Conservation (phyloP, 306 rosid species). For the Trichosanthes cucumerina region DNA sequence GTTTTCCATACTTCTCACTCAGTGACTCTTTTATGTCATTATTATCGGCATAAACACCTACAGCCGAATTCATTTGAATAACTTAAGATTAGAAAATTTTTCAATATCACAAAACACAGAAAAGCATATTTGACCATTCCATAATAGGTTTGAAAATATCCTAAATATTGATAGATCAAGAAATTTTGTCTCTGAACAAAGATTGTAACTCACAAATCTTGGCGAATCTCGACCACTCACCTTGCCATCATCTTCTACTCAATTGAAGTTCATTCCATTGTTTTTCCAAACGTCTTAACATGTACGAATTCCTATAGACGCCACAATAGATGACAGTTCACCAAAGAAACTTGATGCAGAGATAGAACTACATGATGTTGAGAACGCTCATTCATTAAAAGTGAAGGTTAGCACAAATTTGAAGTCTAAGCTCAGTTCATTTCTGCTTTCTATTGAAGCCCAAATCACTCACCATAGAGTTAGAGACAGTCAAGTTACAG, state of each 20-base stretch:
- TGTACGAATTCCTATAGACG: not conserved
- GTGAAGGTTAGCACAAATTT: not conserved
- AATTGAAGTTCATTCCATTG: not conserved
- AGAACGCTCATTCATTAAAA: not conserved
- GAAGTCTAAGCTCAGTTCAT: not conserved
- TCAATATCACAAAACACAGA: not conserved
- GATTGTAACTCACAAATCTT: not conserved
- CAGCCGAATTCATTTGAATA: constrained; percentile 10
- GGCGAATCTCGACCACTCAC: not conserved
- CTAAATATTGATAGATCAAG: not conserved
- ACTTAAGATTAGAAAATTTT: not conserved
- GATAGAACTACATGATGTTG: not conserved
- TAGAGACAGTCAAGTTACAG: not conserved
- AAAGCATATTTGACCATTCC: not conserved
- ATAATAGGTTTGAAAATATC: not conserved
- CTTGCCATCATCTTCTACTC: not conserved
- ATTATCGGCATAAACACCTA: constrained; percentile 76
- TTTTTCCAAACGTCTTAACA: not conserved
- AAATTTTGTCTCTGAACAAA: not conserved
- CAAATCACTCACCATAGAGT: not conserved
- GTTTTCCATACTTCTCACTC: constrained; percentile 47
- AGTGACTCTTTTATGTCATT: constrained; percentile 40
- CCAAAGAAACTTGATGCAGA: not conserved
- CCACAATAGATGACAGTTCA: not conserved
- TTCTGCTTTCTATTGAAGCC: not conserved